Base-by-base conservation (phyloP, 176 grass and related monocot species). In the Zizania latifolia region DNA sequence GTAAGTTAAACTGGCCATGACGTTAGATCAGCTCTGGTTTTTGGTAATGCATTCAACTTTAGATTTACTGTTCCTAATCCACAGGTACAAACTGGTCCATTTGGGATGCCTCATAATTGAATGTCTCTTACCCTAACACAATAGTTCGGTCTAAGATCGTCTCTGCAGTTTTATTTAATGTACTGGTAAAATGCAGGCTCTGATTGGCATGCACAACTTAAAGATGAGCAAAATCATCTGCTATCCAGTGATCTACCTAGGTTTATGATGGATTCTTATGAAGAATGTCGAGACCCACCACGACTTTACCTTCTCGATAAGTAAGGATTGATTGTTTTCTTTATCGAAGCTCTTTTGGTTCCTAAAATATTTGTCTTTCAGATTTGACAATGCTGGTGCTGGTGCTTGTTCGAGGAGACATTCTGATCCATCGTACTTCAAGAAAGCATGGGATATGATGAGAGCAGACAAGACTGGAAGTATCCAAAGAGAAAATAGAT, bases 351-450 rank as follows among this genome's bases (percentile, higher is more conserved):
- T 4, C 2, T 55, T 68, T 33, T n/a, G 1, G 55, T 62, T 68
- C 73, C 77, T 90, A 58, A 82, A 62, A 68, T 62, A n/a, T 35
- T 68, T 69, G 19, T 40, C 66, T 88, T 82, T 75, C 80, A 99
- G 96, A 83, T 99, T 92, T 74, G 96, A 99, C 64, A 88, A 80
- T 92, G 82, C 80, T 88, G 96, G 96, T 22, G 81, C 85, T 39
- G 96, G 96, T 65, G 87, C 86, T 65, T 99, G 92, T 85, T 90
- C 92, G 81, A 99, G 90, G 89, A 92, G 86, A 84, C 94, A 99
- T 63, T 99, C 92, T 83, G 96, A 99, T 88, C 89, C 96, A 79
- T 94, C 96, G 5, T 94, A 94, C 87, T 99, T 99, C 86, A 91
- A 90, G 76, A 95, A 83, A 74, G 85, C 85, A 57, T 92, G 96